phyloP scores from a whole-genome alignment of 306 rosid species.

The Prunus mume region DNA sequence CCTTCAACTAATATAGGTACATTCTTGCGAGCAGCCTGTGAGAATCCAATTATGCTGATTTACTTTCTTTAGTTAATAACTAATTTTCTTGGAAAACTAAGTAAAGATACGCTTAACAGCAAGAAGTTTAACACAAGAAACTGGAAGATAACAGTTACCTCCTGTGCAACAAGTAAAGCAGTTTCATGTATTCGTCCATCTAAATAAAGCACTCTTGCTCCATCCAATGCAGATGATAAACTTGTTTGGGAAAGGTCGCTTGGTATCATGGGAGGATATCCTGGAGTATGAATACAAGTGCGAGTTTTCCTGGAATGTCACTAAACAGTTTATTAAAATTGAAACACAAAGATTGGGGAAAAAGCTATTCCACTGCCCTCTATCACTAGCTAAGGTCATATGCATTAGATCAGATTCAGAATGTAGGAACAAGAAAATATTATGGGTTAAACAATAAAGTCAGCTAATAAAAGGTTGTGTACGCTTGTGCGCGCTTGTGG shows the following conservation, averaged over 20 bases:
- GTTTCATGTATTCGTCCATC: conserved; percentile 67
- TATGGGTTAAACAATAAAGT: conserved; percentile 8
- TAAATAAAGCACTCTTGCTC: conserved; percentile 66
- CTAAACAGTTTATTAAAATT: conserved; percentile 16
- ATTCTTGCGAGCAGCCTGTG: conserved; percentile 63
- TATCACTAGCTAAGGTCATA: not conserved
- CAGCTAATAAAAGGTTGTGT: not conserved
- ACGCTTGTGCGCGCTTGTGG: not conserved
- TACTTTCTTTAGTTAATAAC: not conserved
- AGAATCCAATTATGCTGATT: conserved; percentile 28
- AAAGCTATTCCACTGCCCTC: not conserved
- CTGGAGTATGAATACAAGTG: conserved; percentile 78
- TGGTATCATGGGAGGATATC: conserved; percentile 75
- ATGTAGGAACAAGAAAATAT: not conserved
- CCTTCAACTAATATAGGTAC: conserved; percentile 79
- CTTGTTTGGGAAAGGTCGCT: conserved; percentile 58
- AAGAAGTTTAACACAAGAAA: conserved; percentile 14
- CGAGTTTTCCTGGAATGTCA: conserved; percentile 70
- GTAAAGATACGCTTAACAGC: not conserved
- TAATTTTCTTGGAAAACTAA: not conserved
- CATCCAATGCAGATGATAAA: conserved; percentile 64
- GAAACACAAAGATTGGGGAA: not conserved
- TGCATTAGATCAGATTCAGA: not conserved
- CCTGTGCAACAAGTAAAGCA: conserved; percentile 74
- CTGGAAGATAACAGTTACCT: conserved; percentile 48